These are phyloP conservation scores for Hypoxylon sp. DNA, from an alignment of 2,329 filamentous ascomycete genomes.

Conservation along the genomic window DNA sequence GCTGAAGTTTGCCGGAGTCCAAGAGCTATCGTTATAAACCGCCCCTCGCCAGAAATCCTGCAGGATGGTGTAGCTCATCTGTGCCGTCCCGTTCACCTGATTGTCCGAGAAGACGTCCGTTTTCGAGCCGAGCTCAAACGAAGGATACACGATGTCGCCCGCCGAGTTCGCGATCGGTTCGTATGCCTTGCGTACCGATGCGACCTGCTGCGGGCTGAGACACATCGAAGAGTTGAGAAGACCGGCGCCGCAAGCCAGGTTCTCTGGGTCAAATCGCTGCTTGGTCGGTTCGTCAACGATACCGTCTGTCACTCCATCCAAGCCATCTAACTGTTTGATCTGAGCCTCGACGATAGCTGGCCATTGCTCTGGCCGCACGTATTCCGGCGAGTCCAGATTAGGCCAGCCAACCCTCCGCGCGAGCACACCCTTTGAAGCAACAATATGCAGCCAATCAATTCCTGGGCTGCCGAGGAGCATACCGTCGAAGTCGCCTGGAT, in stretches of 20 bases:
- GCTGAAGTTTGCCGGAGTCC: conserved; percentile 27
- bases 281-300: conserved; percentile 51
- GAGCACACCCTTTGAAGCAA: conserved; percentile 54
- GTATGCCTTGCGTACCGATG: conserved; percentile 30
- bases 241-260: conserved; percentile 23
- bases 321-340: conserved; percentile 51
- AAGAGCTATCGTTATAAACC: conserved; percentile 29
- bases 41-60: conserved; percentile 36
- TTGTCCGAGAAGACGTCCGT: conserved; percentile 32
- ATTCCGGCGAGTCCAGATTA: conserved; percentile 51
- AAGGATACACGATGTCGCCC: conserved; percentile 30
- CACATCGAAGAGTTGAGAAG: conserved; percentile 26
- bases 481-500: conserved; percentile 61
- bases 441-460: conserved; percentile 34
- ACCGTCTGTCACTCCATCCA: conserved; percentile 52
- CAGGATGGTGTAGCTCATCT: conserved; percentile 31
- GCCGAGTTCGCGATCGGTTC: conserved; percentile 21
- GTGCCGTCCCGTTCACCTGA: conserved; percentile 27
- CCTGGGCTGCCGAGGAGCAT: conserved; percentile 55
- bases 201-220: conserved; percentile 25
- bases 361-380: conserved; percentile 49
- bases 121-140: conserved; percentile 28
- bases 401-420: conserved; percentile 49
- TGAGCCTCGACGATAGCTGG: conserved; percentile 50
- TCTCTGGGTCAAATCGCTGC: conserved; percentile 46